Percentiles rank a stretch among this genome's conserved stretches.
These are phyloP conservation scores for Chytriomyces confervae DNA, from an alignment of 192 early-diverging fungal genomes.

Conservation along the genomic window DNA sequence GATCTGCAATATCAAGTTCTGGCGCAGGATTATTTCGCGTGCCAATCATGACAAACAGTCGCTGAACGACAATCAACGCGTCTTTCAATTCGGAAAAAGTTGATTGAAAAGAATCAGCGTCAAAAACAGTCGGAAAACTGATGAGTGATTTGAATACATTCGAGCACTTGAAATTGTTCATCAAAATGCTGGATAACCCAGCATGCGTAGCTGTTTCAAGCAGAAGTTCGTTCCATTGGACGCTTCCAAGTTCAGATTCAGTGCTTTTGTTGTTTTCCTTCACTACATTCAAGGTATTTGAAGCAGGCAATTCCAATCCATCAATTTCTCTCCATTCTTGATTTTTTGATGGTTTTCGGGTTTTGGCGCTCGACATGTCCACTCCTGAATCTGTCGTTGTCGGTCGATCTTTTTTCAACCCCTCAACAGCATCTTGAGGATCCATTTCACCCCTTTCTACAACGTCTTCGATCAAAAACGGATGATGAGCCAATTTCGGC, in stretches of 20 bases:
- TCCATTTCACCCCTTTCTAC: not conserved
- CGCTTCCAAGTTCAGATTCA: too few relatives aligned
- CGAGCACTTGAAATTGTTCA: too few relatives aligned
- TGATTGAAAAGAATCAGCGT: too few relatives aligned
- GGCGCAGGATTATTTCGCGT: not conserved
- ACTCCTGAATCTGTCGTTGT: slow-evolving; percentile 36
- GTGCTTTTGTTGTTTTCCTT: not conserved
- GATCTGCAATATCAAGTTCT: not conserved
- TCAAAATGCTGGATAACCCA: too few relatives aligned
- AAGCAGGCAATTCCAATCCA: slow-evolving; percentile 1
- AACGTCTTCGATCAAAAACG: slow-evolving; percentile 20
- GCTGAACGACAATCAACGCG: not conserved
- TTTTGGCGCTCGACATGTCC: slow-evolving; percentile 12
- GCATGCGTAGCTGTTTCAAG: too few relatives aligned
- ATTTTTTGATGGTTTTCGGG: not conserved
- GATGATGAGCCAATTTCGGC: slow-evolving; percentile 36
- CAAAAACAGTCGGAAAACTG: too few relatives aligned
- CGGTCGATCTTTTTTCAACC: slow-evolving; percentile 5
- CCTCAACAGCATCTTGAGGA: not conserved
- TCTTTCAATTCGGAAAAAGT: not conserved
- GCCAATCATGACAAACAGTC: not conserved
- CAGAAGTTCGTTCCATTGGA: not conserved
- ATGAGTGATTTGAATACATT: too few relatives aligned
- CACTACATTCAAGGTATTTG: not conserved
- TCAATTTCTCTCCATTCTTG: slow-evolving; percentile 6